Evolutionary conservation across 2,329 filamentous ascomycete species (phyloP).

Genomic region (Trichoderma afroharzianum): DNA sequence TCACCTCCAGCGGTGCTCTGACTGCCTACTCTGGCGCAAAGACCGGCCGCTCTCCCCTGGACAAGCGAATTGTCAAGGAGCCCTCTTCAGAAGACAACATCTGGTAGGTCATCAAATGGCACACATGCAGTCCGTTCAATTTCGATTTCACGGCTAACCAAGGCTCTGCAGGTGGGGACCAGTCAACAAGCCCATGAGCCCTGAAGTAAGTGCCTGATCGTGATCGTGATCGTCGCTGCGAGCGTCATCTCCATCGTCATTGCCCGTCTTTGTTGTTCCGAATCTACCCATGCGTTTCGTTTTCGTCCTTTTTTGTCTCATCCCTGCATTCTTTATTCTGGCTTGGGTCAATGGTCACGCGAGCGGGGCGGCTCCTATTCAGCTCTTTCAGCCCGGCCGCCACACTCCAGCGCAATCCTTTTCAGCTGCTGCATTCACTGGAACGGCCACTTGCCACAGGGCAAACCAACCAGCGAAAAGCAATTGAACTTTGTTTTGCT

Average conservation of each 20-base stretch:
- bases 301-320: constrained; percentile 14
- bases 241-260: constrained; percentile 19
- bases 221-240: constrained; percentile 7
- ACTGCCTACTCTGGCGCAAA: constrained; percentile 98
- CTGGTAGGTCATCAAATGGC: constrained; percentile 60
- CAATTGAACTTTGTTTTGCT: neutral
- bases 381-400: neutral
- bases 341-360: constrained; percentile 15
- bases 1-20: constrained; percentile 90
- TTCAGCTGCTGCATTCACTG: neutral
- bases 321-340: neutral
- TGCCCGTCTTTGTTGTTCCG: neutral
- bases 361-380: constrained; percentile 14
- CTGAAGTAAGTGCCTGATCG: constrained; percentile 64
- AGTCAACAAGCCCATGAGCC: constrained; percentile 97
- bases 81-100: constrained; percentile 82
- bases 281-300: neutral
- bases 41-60: constrained; percentile 91
- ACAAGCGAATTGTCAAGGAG: constrained; percentile 98
- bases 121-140: neutral
- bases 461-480: neutral
- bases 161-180: constrained; percentile 69
- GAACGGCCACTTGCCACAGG: neutral
- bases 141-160: neutral
- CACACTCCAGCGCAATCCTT: neutral